Percentiles rank a stretch among this genome's conserved stretches.
These are phyloP conservation scores for Exophiala oligosperma DNA, from an alignment of 2,329 filamentous ascomycete genomes.

Conservation along the genomic window DNA sequence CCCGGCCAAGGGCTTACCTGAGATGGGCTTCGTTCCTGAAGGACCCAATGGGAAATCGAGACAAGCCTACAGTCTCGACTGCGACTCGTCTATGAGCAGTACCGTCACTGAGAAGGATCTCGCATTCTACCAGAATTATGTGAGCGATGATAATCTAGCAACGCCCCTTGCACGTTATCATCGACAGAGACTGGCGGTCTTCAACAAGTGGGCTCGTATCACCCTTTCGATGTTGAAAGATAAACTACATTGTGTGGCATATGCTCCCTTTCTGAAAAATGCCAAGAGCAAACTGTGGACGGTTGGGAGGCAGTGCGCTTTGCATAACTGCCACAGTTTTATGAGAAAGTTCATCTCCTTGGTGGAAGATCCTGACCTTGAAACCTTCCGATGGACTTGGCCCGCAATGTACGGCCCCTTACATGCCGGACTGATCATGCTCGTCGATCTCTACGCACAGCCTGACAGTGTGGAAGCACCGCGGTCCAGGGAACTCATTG, in stretches of 20 bases:
- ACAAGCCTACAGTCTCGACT: slow-evolving; percentile 14
- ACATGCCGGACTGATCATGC: slow-evolving; percentile 49
- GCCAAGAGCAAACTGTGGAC: slow-evolving; percentile 49
- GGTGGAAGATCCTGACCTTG: slow-evolving; percentile 47
- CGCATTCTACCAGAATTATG: slow-evolving; percentile 14
- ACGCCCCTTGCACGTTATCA: slow-evolving; percentile 42
- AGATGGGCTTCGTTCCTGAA: slow-evolving; percentile 29
- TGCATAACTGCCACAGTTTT: slow-evolving; percentile 49
- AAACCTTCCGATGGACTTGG: slow-evolving; percentile 52
- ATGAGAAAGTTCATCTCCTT: slow-evolving; percentile 52
- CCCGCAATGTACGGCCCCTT: slow-evolving; percentile 47
- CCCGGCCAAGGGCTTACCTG: slow-evolving; percentile 34
- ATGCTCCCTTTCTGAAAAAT: slow-evolving; percentile 51
- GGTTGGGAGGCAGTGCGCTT: slow-evolving; percentile 46
- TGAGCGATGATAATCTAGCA: slow-evolving; percentile 7
- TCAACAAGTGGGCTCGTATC: slow-evolving; percentile 50
- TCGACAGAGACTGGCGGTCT: slow-evolving; percentile 41
- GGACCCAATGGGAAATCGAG: neutral
- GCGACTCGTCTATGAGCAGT: slow-evolving; percentile 20
- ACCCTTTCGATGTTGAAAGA: slow-evolving; percentile 46
- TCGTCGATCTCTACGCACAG: slow-evolving; percentile 50
- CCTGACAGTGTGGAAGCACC: slow-evolving; percentile 47
- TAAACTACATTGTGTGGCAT: slow-evolving; percentile 46
- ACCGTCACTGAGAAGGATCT: slow-evolving; percentile 25
- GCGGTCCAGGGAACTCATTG: slow-evolving; percentile 47